Evolutionary conservation across 1,284 basidiomycete genomes (phyloP).

Genomic region (Fomitopsis pinicola): DNA sequence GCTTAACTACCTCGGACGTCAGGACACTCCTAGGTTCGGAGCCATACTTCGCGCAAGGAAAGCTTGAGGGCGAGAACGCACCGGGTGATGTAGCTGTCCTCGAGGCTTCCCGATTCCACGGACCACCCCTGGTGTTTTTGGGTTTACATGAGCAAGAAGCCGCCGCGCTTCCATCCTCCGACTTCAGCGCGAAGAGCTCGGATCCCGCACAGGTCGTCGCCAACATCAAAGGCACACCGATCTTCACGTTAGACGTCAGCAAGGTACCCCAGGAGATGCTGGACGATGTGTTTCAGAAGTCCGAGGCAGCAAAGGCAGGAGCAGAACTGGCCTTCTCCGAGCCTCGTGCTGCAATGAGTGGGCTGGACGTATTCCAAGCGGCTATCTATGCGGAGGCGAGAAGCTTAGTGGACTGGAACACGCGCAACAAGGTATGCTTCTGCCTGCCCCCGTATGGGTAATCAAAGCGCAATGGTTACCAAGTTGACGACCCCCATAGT

Average conservation of each 20-base stretch:
- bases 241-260: slow-evolving; percentile 75
- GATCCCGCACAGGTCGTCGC: slow-evolving; percentile 40
- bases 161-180: slow-evolving; percentile 55
- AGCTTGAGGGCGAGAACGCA: slow-evolving; percentile 43
- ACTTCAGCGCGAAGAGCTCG: slow-evolving; percentile 41
- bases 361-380: slow-evolving; percentile 55
- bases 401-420: slow-evolving; percentile 88
- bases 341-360: slow-evolving; percentile 55
- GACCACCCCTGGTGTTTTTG: slow-evolving; percentile 61
- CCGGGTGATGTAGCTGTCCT: slow-evolving; percentile 42
- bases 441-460: neutral
- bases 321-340: slow-evolving; percentile 60
- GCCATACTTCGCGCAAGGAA: slow-evolving; percentile 65
- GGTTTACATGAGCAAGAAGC: slow-evolving; percentile 71
- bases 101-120: slow-evolving; percentile 62
- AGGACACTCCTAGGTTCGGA: slow-evolving; percentile 38
- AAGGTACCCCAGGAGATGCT: slow-evolving; percentile 44
- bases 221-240: slow-evolving; percentile 69
- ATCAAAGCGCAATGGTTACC: neutral
- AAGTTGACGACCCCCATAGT: slow-evolving; percentile 39
- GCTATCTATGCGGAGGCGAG: slow-evolving; percentile 74
- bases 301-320: slow-evolving; percentile 33
- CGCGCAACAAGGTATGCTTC: slow-evolving; percentile 65
- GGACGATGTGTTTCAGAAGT: slow-evolving; percentile 40
- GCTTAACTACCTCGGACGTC: slow-evolving; percentile 54